Evolutionary conservation across 352 stramenopile species (phyloP).

Genomic region (Pythium grandisporangium): DNA sequence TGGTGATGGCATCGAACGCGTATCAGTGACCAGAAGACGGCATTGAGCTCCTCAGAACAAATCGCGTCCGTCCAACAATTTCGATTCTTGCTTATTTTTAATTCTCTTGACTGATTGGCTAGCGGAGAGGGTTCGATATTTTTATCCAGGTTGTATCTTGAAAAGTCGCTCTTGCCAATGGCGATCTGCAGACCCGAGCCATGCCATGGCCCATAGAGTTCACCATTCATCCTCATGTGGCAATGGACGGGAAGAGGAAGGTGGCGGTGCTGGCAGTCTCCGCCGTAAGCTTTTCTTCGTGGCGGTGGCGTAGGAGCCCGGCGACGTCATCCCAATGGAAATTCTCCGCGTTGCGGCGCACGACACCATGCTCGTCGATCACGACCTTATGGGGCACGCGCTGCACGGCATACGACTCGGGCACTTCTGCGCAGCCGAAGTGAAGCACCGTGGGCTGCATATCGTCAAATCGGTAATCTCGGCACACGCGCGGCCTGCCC

Average conservation of each 20-base stretch:
- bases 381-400: constrained; percentile 39
- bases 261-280: constrained; percentile 10
- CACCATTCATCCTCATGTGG: no score
- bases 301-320: constrained; percentile 26
- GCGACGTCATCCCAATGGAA: constrained; percentile 60
- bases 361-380: constrained; percentile 30
- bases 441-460: constrained; percentile 41
- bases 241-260: constrained; percentile 9
- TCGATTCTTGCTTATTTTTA: no score
- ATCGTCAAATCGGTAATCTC: constrained; percentile 30
- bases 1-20: no score
- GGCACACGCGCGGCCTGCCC: constrained; percentile 32
- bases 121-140: no score
- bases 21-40: no score
- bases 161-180: no score
- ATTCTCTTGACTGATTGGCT: no score
- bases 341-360: constrained; percentile 41
- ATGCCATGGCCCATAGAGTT: no score
- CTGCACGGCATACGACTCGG: constrained; percentile 40
- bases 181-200: no score
- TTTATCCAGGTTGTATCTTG: no score
- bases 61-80: no score
- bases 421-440: constrained; percentile 37
- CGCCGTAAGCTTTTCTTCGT: constrained; percentile 17
- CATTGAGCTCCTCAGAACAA: no score